Percentiles rank a stretch among this genome's conserved stretches.
Evolutionary conservation across 805 yeast species (phyloP).

Genomic region (Saccharomycopsis amapae): DNA sequence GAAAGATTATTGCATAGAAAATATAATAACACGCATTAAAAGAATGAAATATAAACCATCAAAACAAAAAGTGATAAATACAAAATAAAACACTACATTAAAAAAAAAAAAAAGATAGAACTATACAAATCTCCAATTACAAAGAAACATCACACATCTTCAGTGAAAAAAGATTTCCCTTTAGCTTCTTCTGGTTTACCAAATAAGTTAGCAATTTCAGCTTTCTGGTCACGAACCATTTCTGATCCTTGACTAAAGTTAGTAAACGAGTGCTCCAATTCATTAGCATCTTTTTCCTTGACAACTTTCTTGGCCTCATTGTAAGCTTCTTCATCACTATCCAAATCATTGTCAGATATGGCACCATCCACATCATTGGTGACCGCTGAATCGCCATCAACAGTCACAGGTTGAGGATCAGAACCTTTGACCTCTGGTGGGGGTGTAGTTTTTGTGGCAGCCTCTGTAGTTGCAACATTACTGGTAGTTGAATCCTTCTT

Average conservation of each 20-base stretch:
- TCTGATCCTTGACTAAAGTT: conserved; percentile 17
- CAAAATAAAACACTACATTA: too few species aligned
- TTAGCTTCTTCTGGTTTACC: conserved; percentile 4
- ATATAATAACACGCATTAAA: too few species aligned
- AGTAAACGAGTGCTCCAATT: conserved; percentile 8
- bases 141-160: conserved; percentile 11
- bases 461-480: neutral
- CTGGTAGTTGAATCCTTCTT: conserved; percentile 4
- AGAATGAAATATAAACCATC: too few species aligned
- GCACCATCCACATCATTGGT: neutral
- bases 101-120: too few species aligned
- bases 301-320: neutral
- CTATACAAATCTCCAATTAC: too few species aligned
- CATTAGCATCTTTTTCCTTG: conserved; percentile 1
- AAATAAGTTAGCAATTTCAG: conserved; percentile 9
- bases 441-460: neutral
- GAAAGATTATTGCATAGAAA: too few species aligned
- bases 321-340: neutral
- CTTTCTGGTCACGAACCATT: conserved; percentile 2
- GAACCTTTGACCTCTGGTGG: neutral
- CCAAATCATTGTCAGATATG: neutral
- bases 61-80: too few species aligned
- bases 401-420: neutral
- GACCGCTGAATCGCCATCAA: neutral
- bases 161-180: conserved; percentile 10